Evolutionary conservation across 441 rosid genomes (phyloP).

Genomic region (Adansonia rubrostipa): DNA sequence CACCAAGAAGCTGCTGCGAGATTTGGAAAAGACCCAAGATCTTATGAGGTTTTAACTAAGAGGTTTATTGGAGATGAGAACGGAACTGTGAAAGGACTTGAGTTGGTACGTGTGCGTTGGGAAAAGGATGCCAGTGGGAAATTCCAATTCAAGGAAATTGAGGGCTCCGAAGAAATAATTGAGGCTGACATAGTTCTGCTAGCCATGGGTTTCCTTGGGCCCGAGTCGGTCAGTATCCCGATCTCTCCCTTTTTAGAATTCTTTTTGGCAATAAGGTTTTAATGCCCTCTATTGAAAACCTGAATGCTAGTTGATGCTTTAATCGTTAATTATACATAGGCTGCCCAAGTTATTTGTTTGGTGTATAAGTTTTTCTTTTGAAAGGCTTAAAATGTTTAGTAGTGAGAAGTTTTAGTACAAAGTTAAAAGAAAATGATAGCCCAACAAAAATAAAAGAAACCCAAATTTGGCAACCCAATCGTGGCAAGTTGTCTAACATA

Average conservation of each 20-base stretch:
- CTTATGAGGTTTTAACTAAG: slow-evolving; percentile 90
- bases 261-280: not conserved
- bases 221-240: slow-evolving; percentile 68
- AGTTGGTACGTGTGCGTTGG: slow-evolving; percentile 73
- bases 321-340: not conserved
- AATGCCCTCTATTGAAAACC: not conserved
- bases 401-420: not conserved
- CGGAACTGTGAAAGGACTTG: slow-evolving; percentile 89
- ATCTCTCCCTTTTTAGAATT: not conserved
- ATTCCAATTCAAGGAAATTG: slow-evolving; percentile 83
- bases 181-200: slow-evolving; percentile 88
- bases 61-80: slow-evolving; percentile 83
- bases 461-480: not conserved
- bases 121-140: slow-evolving; percentile 89
- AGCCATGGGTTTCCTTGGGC: slow-evolving; percentile 99
- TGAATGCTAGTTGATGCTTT: not conserved
- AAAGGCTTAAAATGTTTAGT: not conserved
- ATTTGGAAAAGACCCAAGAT: slow-evolving; percentile 93
- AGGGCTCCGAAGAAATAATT: slow-evolving; percentile 82
- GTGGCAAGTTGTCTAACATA: not conserved
- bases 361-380: not conserved
- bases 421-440: not conserved
- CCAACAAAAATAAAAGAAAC: not conserved
- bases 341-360: not conserved
- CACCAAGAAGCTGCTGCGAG: slow-evolving; percentile 90